Evolutionary conservation across 1,284 basidiomycete genomes (phyloP), one percentile per base, ranked within the genome.

Genomic region (Ustilago nuda): DNA sequence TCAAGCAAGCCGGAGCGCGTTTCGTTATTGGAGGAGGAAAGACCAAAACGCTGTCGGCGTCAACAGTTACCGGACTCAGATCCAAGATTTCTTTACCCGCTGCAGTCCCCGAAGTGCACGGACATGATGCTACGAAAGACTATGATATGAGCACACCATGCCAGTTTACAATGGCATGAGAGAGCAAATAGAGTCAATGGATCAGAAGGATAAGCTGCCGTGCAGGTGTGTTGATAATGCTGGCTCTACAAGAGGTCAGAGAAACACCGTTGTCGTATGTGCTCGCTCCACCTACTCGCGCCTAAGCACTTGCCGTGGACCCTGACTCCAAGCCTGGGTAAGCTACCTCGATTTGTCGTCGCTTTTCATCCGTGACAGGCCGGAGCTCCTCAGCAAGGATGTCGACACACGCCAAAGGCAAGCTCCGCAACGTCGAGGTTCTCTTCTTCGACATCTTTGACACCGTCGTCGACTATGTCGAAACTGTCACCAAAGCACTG

Each of bases 391-490:
- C 23, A 19, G 9, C 12, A 23, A 45, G n/a, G 43, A 45, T 45
- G 19, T 45, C 43, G 43, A n/a, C 43, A 45, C 43, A 52, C 39
- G 58, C 36, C 41, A 23, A 7, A 8, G 32, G 36, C n/a, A 56
- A 36, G 35, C 19, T 72, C 19, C 41, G 32, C 15, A 23, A 43
- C 17, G 72, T 74, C 19, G 19, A 62, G 17, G 62, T 59, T 50
- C 50, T 73, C 27, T 73, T 53, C 58, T 68, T 68, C 56, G 66
- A 74, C 53, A 66, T 74, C 57, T 74, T 74, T 46, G 72, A 66
- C 43, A 74, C 72, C 15, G 72, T 74, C 32, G 72, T 74, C 17
- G 72, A 74, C 59, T 74, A 69, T 36, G 56, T 67, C 8, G 65
- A 61, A 2, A 67, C 70, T 5, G 58, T 72, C 23, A 72, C 70